Base-by-base conservation (phyloP, 257 asterid genomes). In the Plectranthus barbatus region DNA sequence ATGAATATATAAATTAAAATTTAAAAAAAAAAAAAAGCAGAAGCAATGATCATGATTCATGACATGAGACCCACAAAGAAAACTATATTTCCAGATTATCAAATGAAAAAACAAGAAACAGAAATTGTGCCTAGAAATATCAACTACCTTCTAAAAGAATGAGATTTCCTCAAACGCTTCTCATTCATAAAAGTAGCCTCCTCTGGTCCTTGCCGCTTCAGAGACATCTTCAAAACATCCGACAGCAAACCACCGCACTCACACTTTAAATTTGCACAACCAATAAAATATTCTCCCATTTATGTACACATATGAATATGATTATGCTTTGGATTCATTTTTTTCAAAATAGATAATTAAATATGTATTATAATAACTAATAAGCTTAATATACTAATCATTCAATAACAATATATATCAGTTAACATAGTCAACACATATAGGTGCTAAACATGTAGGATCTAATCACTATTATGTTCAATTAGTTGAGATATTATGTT, bases 61-160 rank as follows among this genome's bases (percentile, higher is more conserved):
- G 10, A 6, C n/a, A n/a, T n/a, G 11, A 31, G 29, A 41, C 64
- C 61, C 37, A 6, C 41, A 51, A 17, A n/a, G n/a, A n/a, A n/a
- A 52, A 41, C 4, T 9, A 33, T 5, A 42, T 46, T 3, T 23
- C 48, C 11, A 11, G 9, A 6, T 44, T 4, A 72, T 46, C 26
- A 41, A 31, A 51, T 11, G 12, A 37, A 56, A 55, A 60, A 23
- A 7, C 19, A 26, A 33, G 46, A 19, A 69, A 40, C 41, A 5
- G 1, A 26, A 9, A 36, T 13, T n/a, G 31, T 17, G 15, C 48
- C 40, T 37, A 37, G 23, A 31, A 62, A 15, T 9, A 31, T 7
- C 50, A 21, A 18, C n/a, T 66, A 88, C 96, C 88, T 85, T 75
- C 72, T 80, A 20, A 88, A 72, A 19, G 84, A 70, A 52, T 81